These are phyloP conservation scores for Brassica cretica DNA, from an alignment of 345 rosid genomes.

Conservation along the genomic window DNA sequence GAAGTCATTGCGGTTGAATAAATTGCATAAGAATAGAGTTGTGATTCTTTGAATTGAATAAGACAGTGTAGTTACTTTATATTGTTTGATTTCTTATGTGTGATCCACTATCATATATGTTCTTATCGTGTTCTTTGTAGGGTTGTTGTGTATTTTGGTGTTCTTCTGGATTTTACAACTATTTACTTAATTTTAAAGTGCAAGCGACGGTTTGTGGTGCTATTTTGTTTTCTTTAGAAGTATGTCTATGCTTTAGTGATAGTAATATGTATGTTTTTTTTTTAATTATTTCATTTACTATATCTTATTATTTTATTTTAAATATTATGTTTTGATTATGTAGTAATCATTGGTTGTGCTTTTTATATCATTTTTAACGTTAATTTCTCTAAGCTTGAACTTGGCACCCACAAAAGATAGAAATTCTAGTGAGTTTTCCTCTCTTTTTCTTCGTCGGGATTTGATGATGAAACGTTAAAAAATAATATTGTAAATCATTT, in stretches of 20 bases:
- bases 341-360: background rate
- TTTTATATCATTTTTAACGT: too few relatives aligned
- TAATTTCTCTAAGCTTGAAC: background rate
- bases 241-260: too few relatives aligned
- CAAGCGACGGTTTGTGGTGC: background rate
- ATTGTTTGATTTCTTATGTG: background rate
- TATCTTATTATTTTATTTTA: background rate
- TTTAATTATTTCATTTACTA: background rate
- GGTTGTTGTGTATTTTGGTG: background rate
- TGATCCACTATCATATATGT: background rate
- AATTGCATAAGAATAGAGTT: background rate
- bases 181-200: too few relatives aligned
- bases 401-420: background rate
- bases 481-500: too few relatives aligned
- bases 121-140: background rate
- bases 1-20: background rate
- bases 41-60: background rate
- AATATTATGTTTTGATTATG: background rate
- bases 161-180: too few relatives aligned
- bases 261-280: background rate
- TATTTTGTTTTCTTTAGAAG: too few relatives aligned
- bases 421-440: background rate
- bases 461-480: background rate
- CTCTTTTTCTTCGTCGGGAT: too few relatives aligned
- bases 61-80: background rate